phyloP scores from a whole-genome alignment of 495 filamentous ascomycete species.

The Podospora anserina region DNA sequence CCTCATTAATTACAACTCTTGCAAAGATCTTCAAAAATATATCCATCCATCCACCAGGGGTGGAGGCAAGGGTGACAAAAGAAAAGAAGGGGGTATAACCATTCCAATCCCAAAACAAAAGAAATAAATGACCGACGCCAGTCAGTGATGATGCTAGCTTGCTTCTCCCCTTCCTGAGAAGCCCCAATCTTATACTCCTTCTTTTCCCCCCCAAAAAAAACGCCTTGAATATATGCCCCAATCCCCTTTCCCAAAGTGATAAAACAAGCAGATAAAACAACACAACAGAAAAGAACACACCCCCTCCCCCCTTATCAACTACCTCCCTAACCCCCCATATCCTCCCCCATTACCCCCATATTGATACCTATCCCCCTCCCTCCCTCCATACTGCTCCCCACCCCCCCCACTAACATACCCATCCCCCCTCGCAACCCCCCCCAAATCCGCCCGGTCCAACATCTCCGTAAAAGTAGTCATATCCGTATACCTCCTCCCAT shows the following conservation, averaged over 20 bases:
- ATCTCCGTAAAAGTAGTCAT: constrained; percentile 64
- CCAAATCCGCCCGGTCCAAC: constrained; percentile 52
- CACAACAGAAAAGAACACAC: neutral
- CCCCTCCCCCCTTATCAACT: neutral
- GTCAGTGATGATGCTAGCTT: neutral
- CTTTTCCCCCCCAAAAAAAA: too few relatives aligned
- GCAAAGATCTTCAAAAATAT: neutral
- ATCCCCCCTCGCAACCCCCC: constrained; percentile 48
- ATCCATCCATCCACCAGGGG: neutral
- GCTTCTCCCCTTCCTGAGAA: neutral
- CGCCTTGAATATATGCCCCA: neutral
- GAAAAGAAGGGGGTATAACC: neutral
- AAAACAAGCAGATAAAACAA: neutral
- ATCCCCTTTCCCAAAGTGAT: neutral
- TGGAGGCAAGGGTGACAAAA: neutral
- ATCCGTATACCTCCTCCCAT: constrained; percentile 21
- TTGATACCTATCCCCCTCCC: neutral
- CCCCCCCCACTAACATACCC: constrained; percentile 27
- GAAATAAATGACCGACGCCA: neutral
- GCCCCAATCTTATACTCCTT: too few relatives aligned
- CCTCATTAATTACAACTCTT: neutral
- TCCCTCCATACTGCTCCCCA: neutral
- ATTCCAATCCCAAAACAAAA: neutral
- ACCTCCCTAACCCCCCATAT: neutral
- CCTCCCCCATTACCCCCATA: neutral